phyloP scores from a whole-genome alignment of 108 stramenopile genomes.

The Pseudonitzschia delicatissima region DNA sequence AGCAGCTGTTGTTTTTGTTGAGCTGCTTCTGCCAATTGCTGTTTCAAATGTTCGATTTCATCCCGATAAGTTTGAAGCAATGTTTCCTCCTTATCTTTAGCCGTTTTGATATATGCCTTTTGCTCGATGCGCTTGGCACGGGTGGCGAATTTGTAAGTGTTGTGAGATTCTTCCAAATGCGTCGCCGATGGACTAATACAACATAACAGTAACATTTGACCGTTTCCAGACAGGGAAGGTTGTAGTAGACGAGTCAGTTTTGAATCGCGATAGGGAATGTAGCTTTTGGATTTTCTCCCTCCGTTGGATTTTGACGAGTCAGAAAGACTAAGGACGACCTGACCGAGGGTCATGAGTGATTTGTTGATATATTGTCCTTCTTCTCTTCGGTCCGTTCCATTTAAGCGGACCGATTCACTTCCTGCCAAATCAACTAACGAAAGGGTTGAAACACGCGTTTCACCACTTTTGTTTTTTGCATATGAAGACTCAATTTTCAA shows the following conservation, averaged over 20 bases:
- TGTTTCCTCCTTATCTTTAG: slow-evolving; percentile 66
- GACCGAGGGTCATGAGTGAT: slow-evolving; percentile 89
- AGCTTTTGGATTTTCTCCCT: slow-evolving; percentile 20
- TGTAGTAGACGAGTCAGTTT: slow-evolving; percentile 94
- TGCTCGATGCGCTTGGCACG: slow-evolving; percentile 91
- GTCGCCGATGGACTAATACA: slow-evolving; percentile 67
- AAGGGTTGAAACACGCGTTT: slow-evolving; percentile 64
- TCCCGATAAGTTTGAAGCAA: slow-evolving; percentile 72
- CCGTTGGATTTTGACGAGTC: slow-evolving; percentile 36
- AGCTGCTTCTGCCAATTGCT: slow-evolving; percentile 66
- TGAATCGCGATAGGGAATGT: slow-evolving; percentile 84
- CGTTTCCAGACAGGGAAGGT: slow-evolving; percentile 88
- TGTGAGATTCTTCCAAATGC: slow-evolving; percentile 88
- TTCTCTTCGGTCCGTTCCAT: slow-evolving; percentile 83
- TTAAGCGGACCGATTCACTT: slow-evolving; percentile 74
- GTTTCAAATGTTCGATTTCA: slow-evolving; percentile 82
- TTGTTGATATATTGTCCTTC: slow-evolving; percentile 99
- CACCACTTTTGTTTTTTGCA: slow-evolving; percentile 21
- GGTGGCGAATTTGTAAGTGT: slow-evolving; percentile 90
- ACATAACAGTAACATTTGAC: slow-evolving; percentile 82
- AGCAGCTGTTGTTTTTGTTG: slow-evolving; percentile 41
- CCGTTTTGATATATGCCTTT: slow-evolving; percentile 69
- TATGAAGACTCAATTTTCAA: slow-evolving; percentile 79
- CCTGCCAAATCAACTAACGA: slow-evolving; percentile 86
- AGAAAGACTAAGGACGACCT: slow-evolving; percentile 81